Evolutionary conservation across 176 grass and related monocot species (phyloP).

Genomic region (Triticum aestivum): IWGSC_CS_RefSeq_v2.1 NC_057811.1:18601987-18602486

Average conservation of each 20-base stretch:
- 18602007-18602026: slow-evolving; percentile 27
- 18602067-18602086: slow-evolving; percentile 43
- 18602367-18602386: too few species aligned
- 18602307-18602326: too few species aligned
- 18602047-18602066: slow-evolving; percentile 53
- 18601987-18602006: slow-evolving; percentile 41
- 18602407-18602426: neutral
- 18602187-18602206: slow-evolving; percentile 31
- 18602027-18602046: slow-evolving; percentile 48
- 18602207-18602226: slow-evolving; percentile 49
- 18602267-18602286: too few species aligned
- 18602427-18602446: neutral
- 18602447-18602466: slow-evolving; percentile 35
- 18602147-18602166: too few species aligned
- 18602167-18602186: too few species aligned
- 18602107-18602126: too few species aligned
- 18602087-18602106: too few species aligned
- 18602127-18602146: too few species aligned
- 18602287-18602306: too few species aligned
- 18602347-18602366: too few species aligned
- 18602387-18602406: neutral
- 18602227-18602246: slow-evolving; percentile 34
- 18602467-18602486: slow-evolving; percentile 32
- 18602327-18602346: too few species aligned
- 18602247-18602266: too few species aligned